Percentiles rank a stretch among this genome's conserved stretches.
Evolutionary conservation across 73 alveolate genomes (phyloP).

Genomic region (Symbiodinium pilosum): DNA sequence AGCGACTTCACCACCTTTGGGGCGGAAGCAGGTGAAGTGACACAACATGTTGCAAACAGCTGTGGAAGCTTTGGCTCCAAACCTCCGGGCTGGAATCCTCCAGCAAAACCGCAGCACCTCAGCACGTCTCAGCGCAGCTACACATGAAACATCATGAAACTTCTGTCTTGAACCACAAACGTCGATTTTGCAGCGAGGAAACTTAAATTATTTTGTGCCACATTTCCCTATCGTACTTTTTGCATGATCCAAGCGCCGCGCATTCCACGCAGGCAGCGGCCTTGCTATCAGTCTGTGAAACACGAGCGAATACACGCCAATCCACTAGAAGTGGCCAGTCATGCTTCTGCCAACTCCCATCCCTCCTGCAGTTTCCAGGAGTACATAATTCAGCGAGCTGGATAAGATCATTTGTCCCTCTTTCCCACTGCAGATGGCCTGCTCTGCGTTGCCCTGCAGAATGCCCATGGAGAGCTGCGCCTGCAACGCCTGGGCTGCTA

Average conservation of each 20-base stretch:
- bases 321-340: neutral
- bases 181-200: too few species aligned
- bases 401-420: too few species aligned
- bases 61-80: neutral
- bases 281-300: too few species aligned
- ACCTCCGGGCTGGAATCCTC: constrained; percentile 10
- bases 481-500: neutral
- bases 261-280: constrained; percentile 15
- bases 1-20: constrained; percentile 51
- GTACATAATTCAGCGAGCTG: too few species aligned
- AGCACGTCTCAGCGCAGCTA: neutral
- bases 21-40: neutral
- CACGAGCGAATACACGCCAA: too few species aligned
- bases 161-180: too few species aligned
- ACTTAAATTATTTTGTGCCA: too few species aligned
- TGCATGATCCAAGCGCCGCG: neutral
- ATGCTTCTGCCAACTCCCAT: neutral
- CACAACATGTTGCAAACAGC: too few species aligned
- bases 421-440: neutral
- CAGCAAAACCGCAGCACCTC: neutral
- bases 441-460: constrained; percentile 9
- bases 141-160: neutral
- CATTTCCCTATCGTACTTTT: too few species aligned
- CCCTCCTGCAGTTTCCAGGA: neutral
- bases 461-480: neutral